phyloP scores from a whole-genome alignment of 257 asterid genomes.

The Scutellaria baicalensis region DNA sequence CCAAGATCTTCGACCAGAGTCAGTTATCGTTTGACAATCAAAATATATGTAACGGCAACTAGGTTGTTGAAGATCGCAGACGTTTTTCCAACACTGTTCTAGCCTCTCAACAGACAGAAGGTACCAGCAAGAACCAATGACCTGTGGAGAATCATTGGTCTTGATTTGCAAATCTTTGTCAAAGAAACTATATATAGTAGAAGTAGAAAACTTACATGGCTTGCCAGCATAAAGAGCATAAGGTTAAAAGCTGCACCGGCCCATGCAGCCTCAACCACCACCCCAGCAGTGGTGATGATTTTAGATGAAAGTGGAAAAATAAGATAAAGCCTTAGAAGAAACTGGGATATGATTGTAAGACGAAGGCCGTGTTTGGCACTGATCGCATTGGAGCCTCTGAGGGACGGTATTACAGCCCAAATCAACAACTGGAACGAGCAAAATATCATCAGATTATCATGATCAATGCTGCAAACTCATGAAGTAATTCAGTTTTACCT shows the following conservation, averaged over 20 bases:
- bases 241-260: conserved; percentile 77
- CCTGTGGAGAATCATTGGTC: conserved; percentile 18
- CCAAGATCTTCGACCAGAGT: conserved; percentile 31
- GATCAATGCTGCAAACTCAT: not conserved
- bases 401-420: conserved; percentile 49
- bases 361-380: conserved; percentile 47
- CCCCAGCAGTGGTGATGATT: conserved; percentile 55
- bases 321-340: conserved; percentile 38
- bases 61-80: conserved; percentile 41
- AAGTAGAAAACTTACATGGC: conserved; percentile 46
- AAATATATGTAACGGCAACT: conserved; percentile 44
- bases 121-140: conserved; percentile 71
- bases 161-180: too few species aligned
- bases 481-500: conserved; percentile 26
- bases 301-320: conserved; percentile 58
- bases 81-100: conserved; percentile 60
- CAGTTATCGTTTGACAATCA: conserved; percentile 30
- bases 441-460: not conserved
- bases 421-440: conserved; percentile 37
- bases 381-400: conserved; percentile 46
- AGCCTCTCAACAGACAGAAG: conserved; percentile 56
- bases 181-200: too few species aligned
- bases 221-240: conserved; percentile 61
- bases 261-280: conserved; percentile 71
- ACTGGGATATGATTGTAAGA: conserved; percentile 43